Evolutionary conservation across 306 rosid species (phyloP), one percentile per base, ranked within the genome.

Genomic region (Corylus americana): DNA sequence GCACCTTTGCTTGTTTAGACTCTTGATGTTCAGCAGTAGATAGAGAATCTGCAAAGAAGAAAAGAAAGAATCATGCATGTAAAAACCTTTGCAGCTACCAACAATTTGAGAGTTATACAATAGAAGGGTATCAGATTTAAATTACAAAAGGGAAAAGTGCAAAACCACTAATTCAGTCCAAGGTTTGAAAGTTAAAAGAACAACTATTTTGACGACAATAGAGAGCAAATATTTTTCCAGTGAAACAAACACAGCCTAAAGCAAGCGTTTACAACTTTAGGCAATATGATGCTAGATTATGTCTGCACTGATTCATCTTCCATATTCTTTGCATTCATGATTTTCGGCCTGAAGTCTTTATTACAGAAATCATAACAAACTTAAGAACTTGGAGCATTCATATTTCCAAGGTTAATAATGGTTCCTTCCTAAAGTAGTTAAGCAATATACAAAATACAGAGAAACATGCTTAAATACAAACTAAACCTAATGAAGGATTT

Each of bases 11-110:
- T 76, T 50, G 74, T n/a, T 71, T 13, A 3, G 17, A 71, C 20
- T 47, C 57, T 47, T 16, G 39, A 14, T 12, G 11, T 47, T 85
- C 83, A 25, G 58, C 45, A 49, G 66, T 71, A 42, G 70, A n/a
- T 6, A 66, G 22, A 61, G 74, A 51, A 75, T 76, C 88, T 85
- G 86, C 86, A 58, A 20, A 74, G n/a, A 37, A 10, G 25, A 2
- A 20, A n/a, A 20, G 7, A 55, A 7, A 22, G 66, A 59, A 4
- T 25, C 13, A 4, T 10, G 35, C 17, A 25, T 59, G 66, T 3
- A 10, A 25, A 58, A n/a, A 20, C 11, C 64, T 7, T 22, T 2
- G 37, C 31, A 25, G 22, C 35, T 58, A 58, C 29, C 59, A 22
- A 20, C 31, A 22, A 22, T 9, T 58, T 58, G 31, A 58, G 31